Base-by-base conservation (phyloP, 1,139 yeast species). In the Tardiomyces depauwii region DNA sequence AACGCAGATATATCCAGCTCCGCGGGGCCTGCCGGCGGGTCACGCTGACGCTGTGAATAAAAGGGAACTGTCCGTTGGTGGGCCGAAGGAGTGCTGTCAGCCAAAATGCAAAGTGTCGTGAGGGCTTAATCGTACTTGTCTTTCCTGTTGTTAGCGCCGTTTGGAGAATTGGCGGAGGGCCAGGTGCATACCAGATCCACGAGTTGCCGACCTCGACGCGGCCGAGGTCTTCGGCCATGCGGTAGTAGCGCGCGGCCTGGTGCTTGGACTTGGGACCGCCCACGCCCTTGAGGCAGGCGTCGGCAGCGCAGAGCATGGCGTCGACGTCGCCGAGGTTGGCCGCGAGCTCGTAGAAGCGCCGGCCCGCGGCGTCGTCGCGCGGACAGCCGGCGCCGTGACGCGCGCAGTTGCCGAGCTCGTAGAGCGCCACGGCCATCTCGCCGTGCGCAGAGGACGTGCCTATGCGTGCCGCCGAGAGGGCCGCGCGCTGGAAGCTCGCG, bases 371-470 rank as follows among this genome's bases (percentile, higher is more conserved):
- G 2, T 56, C 50, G 45, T 62, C 66, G 39, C 49, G 46, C 6
- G 54, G 58, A 19, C 60, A 57, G 23, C 67, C 67, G 67, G 66
- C 62, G 5, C 67, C 67, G 44, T 57, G 51, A 25, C 61, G 52
- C 50, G 57, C 62, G 41, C 66, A 60, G 46, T 63, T 63, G 30
- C 65, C 67, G 13, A 63, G 54, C 48, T 63, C 67, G 44, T 53
- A 63, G 13, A 61, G 55, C 21, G 66, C 63, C 39, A 63, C 55
- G n/a, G 54, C 54, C 38, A 61, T 47, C 46, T 61, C 64, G 21
- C 61, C 63, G 38, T 55, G 52, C 10, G 61, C 59, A 30, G 6
- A 23, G 18, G 39, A 18, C 52, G 51, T 23, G 55, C 57, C 30
- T 56, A 39, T 5, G 62, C 62, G 10, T 58, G 47, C 44, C 52